phyloP scores from a whole-genome alignment of 2,329 filamentous ascomycete genomes.

The Beauveria varroae region DNA sequence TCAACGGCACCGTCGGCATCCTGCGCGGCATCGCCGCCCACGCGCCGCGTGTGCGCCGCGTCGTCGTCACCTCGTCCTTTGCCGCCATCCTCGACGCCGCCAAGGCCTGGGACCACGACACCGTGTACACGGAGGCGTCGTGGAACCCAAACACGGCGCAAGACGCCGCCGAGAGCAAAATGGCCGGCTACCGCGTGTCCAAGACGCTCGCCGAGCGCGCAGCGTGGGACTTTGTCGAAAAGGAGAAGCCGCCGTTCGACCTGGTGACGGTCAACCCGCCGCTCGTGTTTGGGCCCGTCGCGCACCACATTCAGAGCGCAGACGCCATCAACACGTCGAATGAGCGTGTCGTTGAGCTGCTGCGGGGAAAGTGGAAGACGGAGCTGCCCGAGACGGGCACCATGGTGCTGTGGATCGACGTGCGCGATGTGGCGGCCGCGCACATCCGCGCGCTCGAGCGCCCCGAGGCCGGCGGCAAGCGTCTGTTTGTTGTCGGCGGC shows the following conservation, averaged over 20 bases:
- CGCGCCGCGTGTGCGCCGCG: constrained; percentile 49
- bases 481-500: constrained; percentile 43
- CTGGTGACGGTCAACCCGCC: constrained; percentile 48
- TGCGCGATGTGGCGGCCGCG: constrained; percentile 46
- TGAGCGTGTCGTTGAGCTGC: constrained; percentile 40
- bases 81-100: constrained; percentile 40
- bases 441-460: constrained; percentile 46
- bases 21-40: constrained; percentile 59
- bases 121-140: constrained; percentile 37
- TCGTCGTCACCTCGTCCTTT: constrained; percentile 45
- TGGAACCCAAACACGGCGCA: constrained; percentile 48
- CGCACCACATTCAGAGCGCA: constrained; percentile 38
- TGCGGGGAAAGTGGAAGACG: constrained; percentile 42
- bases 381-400: constrained; percentile 33
- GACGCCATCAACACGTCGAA: constrained; percentile 47
- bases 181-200: constrained; percentile 45
- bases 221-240: constrained; percentile 44
- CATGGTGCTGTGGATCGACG: constrained; percentile 45
- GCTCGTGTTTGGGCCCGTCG: constrained; percentile 46
- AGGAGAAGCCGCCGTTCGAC: constrained; percentile 38
- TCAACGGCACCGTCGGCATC: constrained; percentile 58
- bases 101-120: constrained; percentile 28
- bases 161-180: constrained; percentile 30
- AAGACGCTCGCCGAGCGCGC: constrained; percentile 48
- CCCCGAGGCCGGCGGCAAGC: constrained; percentile 38